Percentiles rank a stretch among this genome's conserved stretches.
Evolutionary conservation across 352 stramenopile species (phyloP).

Genomic region (Hyaloperonospora arabidopsidis): DNA sequence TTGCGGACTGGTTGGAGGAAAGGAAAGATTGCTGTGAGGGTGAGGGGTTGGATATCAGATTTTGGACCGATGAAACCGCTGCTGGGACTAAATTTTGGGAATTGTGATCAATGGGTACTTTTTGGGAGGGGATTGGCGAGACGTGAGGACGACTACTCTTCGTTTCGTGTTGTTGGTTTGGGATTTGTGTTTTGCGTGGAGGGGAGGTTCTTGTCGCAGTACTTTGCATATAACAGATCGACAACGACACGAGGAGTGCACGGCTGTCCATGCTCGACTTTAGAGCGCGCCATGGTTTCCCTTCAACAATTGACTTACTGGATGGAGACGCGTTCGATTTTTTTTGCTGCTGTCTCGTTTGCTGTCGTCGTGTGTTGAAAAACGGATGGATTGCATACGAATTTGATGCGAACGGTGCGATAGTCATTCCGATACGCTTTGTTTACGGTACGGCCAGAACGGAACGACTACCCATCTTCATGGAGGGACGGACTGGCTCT

Average conservation of each 20-base stretch:
- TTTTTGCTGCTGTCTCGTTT: constrained; percentile 12
- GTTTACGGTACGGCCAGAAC: not conserved
- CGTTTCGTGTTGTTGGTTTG: no score
- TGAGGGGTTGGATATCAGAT: not conserved
- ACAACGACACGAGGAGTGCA: not conserved
- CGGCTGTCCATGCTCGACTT: no score
- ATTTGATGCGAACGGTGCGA: not conserved
- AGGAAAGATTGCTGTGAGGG: not conserved
- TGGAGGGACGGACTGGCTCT: not conserved
- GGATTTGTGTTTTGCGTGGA: no score
- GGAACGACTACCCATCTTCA: constrained; percentile 1
- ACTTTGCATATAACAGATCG: not conserved
- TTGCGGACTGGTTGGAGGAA: not conserved
- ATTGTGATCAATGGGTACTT: not conserved
- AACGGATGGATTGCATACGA: not conserved
- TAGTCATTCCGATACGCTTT: not conserved
- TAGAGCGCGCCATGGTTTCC: no score
- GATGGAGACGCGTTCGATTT: constrained; percentile 9
- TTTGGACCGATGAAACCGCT: constrained; percentile 1
- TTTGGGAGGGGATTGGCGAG: no score
- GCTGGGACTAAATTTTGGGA: constrained; percentile 10
- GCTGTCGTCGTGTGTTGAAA: not conserved
- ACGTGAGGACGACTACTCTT: no score
- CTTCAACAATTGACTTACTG: no score
- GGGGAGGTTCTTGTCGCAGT: no score